Base-by-base conservation (phyloP, 352 stramenopile genomes). In the Pythium rishiriense region DNA sequence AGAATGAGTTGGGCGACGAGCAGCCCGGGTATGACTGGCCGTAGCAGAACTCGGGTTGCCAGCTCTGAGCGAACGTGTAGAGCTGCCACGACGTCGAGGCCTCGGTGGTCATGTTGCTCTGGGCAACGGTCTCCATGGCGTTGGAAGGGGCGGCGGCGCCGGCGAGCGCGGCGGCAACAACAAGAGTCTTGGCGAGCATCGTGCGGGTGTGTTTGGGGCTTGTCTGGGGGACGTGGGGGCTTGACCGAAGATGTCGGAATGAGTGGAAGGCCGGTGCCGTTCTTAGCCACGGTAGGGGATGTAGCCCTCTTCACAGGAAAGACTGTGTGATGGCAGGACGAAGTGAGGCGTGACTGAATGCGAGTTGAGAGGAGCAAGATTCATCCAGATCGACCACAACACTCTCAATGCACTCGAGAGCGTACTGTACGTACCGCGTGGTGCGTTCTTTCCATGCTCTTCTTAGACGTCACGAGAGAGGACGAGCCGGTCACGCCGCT, bases 21-120 rank as follows among this genome's bases (percentile, higher is more conserved):
- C 88, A 96, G 54, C 88, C 88, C 0, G 80, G 79, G 52, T 80
- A 91, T 35, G 72, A 50, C 41, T 91, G 83, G 55, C 74, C 58
- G 29, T 71, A 53, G 69, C 87, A 97, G 65, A 94, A 97, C 55
- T 88, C 58, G 7, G 89, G 76, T 59, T 94, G 86, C 89, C 89
- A 97, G 65, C 82, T 94, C 70, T 95, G 87, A 37, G 89, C 87
- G 50, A 96, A 79, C 33, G 96, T 83, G 73, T 95, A 97, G 37
- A 95, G 46, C 57, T 50, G 33, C 57, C 57, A 64, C 17, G 43
- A 31, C 80, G 54, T 95, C 78, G 64, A 84, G 86, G 37, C 37
- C 22, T 58, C 58, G 10, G 35, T 56, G 15, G 57, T 64, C 8
- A 39, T 25, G 41, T 61, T 61, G 54, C 35, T 19, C n/a, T 61